Percentiles rank a stretch among this genome's conserved stretches.
These are phyloP conservation scores for Physocladia obscura DNA, from an alignment of 192 early-diverging fungal genomes.

Conservation along the genomic window DNA sequence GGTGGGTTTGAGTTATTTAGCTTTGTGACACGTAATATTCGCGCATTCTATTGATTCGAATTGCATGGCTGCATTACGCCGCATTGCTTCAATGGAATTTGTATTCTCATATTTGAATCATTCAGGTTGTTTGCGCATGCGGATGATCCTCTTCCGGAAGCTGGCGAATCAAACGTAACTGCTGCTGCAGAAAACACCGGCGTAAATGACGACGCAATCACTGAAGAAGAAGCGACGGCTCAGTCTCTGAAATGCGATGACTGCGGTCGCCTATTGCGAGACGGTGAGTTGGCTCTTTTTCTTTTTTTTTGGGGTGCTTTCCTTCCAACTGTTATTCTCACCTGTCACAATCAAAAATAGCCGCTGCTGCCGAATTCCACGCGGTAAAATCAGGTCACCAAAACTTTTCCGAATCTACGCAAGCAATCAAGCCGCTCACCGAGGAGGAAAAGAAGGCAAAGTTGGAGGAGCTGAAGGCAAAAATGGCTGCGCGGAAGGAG, in stretches of 20 bases:
- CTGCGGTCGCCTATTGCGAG: conserved; percentile 73
- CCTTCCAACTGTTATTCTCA: background rate
- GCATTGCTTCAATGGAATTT: too few species aligned
- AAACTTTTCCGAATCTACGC: conserved; percentile 76
- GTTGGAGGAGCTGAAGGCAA: conserved; percentile 65
- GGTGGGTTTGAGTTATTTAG: too few species aligned
- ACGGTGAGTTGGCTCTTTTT: conserved; percentile 47
- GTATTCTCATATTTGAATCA: too few species aligned
- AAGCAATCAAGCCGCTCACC: conserved; percentile 75
- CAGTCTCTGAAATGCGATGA: conserved; percentile 80
- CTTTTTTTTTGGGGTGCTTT: too few species aligned
- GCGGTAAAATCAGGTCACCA: conserved; percentile 71
- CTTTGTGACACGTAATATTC: too few species aligned
- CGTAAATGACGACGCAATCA: conserved; percentile 7
- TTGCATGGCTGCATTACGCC: background rate
- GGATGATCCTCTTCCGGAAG: conserved; percentile 64
- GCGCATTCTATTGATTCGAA: background rate
- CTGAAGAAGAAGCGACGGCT: conserved; percentile 64
- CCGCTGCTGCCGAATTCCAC: conserved; percentile 70
- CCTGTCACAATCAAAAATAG: conserved; percentile 32
- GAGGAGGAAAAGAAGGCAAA: conserved; percentile 78
- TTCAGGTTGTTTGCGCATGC: conserved; percentile 66
- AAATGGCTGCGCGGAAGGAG: conserved; percentile 67
- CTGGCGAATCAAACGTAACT: conserved; percentile 35
- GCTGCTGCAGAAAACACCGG: background rate